phyloP scores from a whole-genome alignment of 2,329 filamentous ascomycete species.

The Colletotrichum sp. region DNA sequence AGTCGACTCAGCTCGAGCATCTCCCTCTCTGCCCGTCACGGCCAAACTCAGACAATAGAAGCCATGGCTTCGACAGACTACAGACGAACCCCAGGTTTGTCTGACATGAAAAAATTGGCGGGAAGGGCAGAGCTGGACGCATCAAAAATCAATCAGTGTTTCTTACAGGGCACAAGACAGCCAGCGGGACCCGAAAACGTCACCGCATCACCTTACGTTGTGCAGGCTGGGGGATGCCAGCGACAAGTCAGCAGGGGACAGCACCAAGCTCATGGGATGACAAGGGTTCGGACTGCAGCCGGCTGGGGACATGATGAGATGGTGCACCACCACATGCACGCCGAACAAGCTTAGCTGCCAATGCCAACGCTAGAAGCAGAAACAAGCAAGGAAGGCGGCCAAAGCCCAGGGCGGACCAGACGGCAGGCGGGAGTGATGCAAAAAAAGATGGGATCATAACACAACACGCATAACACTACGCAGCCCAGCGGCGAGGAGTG shows the following conservation, averaged over 20 bases:
- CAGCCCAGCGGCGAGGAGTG: neutral
- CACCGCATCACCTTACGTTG: neutral
- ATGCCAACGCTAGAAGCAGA: slow-evolving; percentile 15
- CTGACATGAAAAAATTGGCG: neutral
- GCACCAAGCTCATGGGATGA: slow-evolving; percentile 14
- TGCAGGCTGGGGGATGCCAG: slow-evolving; percentile 8
- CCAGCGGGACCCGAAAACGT: slow-evolving; percentile 12
- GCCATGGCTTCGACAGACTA: neutral
- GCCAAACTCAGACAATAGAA: neutral
- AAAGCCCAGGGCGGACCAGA: neutral
- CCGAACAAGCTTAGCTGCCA: slow-evolving; percentile 7
- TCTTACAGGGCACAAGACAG: neutral
- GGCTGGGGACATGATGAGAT: neutral
- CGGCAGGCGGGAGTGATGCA: neutral
- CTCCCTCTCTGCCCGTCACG: neutral
- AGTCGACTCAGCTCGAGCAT: neutral
- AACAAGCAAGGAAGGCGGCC: slow-evolving; percentile 12
- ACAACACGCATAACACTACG: neutral
- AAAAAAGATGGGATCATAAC: neutral
- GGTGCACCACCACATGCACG: slow-evolving; percentile 2
- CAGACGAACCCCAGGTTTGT: slow-evolving; percentile 1
- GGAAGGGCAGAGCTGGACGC: neutral
- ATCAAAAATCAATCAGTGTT: neutral
- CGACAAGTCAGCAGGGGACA: slow-evolving; percentile 4
- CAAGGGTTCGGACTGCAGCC: slow-evolving; percentile 8